Percentiles rank a stretch among this genome's conserved stretches.
Evolutionary conservation across 73 alveolate species (phyloP).

Genomic region (Effrenium voratum): DNA sequence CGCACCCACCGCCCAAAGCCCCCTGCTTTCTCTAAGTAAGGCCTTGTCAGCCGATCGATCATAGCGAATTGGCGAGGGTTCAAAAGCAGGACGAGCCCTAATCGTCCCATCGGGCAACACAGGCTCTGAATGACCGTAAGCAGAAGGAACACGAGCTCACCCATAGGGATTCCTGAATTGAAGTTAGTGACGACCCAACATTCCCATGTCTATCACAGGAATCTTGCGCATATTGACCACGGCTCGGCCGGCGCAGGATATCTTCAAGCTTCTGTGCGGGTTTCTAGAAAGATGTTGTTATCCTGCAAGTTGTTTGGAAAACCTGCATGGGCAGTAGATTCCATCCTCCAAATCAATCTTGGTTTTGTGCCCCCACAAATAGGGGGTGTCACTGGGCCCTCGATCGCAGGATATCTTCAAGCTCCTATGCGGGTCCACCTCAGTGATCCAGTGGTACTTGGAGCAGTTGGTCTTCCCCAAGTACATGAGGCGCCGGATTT

Average conservation of each 20-base stretch:
- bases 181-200: too few species aligned
- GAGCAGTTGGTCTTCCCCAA: slow-evolving; percentile 88
- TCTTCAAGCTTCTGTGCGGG: slow-evolving; percentile 59
- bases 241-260: too few species aligned
- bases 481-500: slow-evolving; percentile 66
- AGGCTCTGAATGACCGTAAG: not conserved
- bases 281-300: too few species aligned
- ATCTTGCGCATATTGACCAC: too few species aligned
- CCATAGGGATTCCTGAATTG: not conserved
- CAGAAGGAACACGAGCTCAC: not conserved
- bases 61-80: too few species aligned
- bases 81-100: too few species aligned
- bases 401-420: slow-evolving; percentile 48
- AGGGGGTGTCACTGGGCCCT: not conserved
- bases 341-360: not conserved
- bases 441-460: slow-evolving; percentile 91
- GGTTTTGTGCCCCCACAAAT: not conserved
- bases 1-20: too few species aligned
- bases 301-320: not conserved
- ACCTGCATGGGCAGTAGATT: not conserved
- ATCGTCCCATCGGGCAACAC: not conserved
- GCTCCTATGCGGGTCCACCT: slow-evolving; percentile 60
- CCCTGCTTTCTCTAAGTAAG: too few species aligned
- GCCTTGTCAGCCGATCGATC: too few species aligned
- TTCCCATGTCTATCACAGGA: too few species aligned